These are phyloP conservation scores for Casaregolazyma suthepensis DNA, from an alignment of 1,139 yeast species.

Conservation along the genomic window DNA sequence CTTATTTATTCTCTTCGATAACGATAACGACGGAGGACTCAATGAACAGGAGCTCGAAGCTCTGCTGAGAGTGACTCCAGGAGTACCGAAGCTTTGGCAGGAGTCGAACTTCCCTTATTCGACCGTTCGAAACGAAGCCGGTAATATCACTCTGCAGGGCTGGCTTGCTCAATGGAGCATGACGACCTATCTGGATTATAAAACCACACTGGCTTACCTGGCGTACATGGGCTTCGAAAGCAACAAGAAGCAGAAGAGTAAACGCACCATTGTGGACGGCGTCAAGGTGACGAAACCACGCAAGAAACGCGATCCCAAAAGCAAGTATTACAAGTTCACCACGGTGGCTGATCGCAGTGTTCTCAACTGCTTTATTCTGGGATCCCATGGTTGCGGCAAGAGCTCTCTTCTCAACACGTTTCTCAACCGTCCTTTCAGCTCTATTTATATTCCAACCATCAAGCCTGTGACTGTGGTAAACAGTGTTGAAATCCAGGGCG, in stretches of 20 bases:
- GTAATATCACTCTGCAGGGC: slow-evolving; percentile 87
- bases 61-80: slow-evolving; percentile 85
- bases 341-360: slow-evolving; percentile 78
- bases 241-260: slow-evolving; percentile 23
- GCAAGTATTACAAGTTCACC: slow-evolving; percentile 52
- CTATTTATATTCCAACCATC: slow-evolving; percentile 72
- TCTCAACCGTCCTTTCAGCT: slow-evolving; percentile 66
- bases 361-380: slow-evolving; percentile 81
- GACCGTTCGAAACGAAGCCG: slow-evolving; percentile 84
- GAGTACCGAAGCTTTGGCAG: slow-evolving; percentile 80
- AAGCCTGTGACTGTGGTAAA: slow-evolving; percentile 79
- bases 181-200: slow-evolving; percentile 82
- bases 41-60: slow-evolving; percentile 61
- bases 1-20: slow-evolving; percentile 76
- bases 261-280: slow-evolving; percentile 48
- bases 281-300: slow-evolving; percentile 78
- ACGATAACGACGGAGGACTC: slow-evolving; percentile 93
- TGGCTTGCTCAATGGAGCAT: slow-evolving; percentile 99
- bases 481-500: slow-evolving; percentile 91
- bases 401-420: slow-evolving; percentile 78
- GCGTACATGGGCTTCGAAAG: slow-evolving; percentile 83
- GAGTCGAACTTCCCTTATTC: slow-evolving; percentile 80
- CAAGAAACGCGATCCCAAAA: slow-evolving; percentile 43
- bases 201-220: slow-evolving; percentile 77
- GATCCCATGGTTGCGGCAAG: slow-evolving; percentile 80